These are phyloP conservation scores for Aspergillus hortae DNA, from an alignment of 2,329 filamentous ascomycete genomes.

Conservation along the genomic window DNA sequence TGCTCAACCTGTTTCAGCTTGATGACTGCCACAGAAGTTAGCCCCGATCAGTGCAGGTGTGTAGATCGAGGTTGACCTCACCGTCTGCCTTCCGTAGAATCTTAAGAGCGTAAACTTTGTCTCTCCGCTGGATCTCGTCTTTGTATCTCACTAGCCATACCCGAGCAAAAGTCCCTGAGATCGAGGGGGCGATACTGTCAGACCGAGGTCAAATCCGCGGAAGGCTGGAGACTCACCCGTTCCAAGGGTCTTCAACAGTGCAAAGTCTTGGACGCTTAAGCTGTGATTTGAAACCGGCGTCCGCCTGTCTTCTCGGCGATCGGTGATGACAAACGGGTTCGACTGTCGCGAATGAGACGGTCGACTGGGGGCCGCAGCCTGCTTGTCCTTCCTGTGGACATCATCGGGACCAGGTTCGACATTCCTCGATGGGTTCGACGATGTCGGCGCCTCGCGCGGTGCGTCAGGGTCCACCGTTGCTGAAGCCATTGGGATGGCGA, in stretches of 20 bases:
- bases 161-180: constrained; percentile 48
- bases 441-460: constrained; percentile 26
- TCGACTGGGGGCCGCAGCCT: constrained; percentile 25
- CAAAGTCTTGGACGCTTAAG: constrained; percentile 43
- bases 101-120: constrained; percentile 49
- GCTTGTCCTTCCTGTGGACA: constrained; percentile 28
- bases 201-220: constrained; percentile 5
- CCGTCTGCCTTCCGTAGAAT: constrained; percentile 50
- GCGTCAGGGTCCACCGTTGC: constrained; percentile 35
- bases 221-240: constrained; percentile 37
- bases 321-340: constrained; percentile 37
- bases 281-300: constrained; percentile 35
- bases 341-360: constrained; percentile 26
- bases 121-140: constrained; percentile 29
- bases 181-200: constrained; percentile 7
- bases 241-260: constrained; percentile 47
- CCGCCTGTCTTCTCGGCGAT: constrained; percentile 36
- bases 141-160: constrained; percentile 48
- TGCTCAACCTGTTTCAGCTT: constrained; percentile 67
- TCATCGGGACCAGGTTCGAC: constrained; percentile 17
- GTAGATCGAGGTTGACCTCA: constrained; percentile 18
- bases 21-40: constrained; percentile 36
- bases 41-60: not conserved
- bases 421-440: constrained; percentile 14
- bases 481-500: constrained; percentile 37